phyloP scores from a whole-genome alignment of 2,329 filamentous ascomycete genomes.

The Fusarium aywerte region DNA sequence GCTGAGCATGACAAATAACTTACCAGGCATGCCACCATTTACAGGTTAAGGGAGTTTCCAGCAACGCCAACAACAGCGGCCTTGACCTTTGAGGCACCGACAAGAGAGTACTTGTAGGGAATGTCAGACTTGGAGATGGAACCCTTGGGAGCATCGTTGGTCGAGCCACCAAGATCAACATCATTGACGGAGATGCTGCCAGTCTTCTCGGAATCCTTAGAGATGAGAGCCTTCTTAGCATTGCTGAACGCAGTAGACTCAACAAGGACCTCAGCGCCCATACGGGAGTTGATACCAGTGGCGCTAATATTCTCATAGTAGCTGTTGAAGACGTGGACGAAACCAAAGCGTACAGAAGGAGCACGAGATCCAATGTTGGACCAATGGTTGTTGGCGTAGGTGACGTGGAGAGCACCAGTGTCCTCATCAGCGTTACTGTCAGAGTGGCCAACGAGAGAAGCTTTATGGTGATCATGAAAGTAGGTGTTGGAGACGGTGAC shows the following conservation, averaged over 20 bases:
- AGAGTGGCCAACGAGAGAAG: conserved; percentile 68
- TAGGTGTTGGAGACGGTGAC: conserved; percentile 59
- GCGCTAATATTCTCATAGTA: conserved; percentile 55
- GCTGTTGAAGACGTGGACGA: conserved; percentile 69
- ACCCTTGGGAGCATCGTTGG: conserved; percentile 57
- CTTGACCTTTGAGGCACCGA: conserved; percentile 61
- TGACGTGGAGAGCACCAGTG: conserved; percentile 70
- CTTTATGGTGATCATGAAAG: conserved; percentile 62
- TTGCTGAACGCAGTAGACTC: conserved; percentile 64
- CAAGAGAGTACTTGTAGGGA: conserved; percentile 58
- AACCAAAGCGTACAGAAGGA: conserved; percentile 74
- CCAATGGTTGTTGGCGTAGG: conserved; percentile 75
- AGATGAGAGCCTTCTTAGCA: conserved; percentile 52
- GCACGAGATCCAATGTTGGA: conserved; percentile 71
- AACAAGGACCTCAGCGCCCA: conserved; percentile 67
- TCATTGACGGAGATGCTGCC: conserved; percentile 57
- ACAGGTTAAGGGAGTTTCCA: conserved; percentile 53
- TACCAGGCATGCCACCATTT: conserved; percentile 20
- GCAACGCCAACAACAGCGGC: conserved; percentile 54
- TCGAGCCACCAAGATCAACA: conserved; percentile 55
- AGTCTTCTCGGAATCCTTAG: conserved; percentile 54
- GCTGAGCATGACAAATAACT: no score
- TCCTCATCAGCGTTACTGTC: conserved; percentile 68
- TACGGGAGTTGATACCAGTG: conserved; percentile 65
- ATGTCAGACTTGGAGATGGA: conserved; percentile 65